A percentile compares a stretch with the other conserved stretches of the same genome.
These are phyloP conservation scores for Wickerhamomyces queroliae DNA, from an alignment of 805 yeast species.

Conservation along the genomic window DNA sequence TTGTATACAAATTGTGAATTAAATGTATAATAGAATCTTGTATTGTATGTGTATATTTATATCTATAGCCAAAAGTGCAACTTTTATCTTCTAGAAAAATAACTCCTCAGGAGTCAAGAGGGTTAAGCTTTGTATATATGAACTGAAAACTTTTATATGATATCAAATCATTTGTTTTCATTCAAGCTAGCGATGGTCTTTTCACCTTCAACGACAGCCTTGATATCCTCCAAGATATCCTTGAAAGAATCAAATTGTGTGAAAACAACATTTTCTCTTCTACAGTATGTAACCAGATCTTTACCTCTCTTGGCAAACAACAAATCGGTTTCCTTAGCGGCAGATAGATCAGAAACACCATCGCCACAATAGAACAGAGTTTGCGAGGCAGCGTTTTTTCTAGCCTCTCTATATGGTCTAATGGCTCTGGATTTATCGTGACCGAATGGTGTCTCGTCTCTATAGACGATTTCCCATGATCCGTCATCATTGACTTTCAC, in stretches of 20 bases:
- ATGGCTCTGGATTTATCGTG: constrained; percentile 92
- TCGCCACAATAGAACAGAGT: constrained; percentile 91
- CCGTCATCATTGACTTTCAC: constrained; percentile 51
- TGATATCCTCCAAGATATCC: constrained; percentile 64
- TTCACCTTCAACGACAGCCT: constrained; percentile 43
- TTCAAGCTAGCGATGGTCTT: constrained; percentile 28
- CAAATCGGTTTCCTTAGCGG: constrained; percentile 92
- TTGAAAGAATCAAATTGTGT: constrained; percentile 72
- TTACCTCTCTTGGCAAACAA: constrained; percentile 91
- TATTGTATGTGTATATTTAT: too few relatives aligned
- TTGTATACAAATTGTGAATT: too few relatives aligned
- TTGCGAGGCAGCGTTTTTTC: constrained; percentile 40
- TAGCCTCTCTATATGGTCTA: constrained; percentile 31
- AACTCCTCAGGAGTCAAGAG: too few relatives aligned
- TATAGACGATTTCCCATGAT: constrained; percentile 79
- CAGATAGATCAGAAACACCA: constrained; percentile 92
- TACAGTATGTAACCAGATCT: constrained; percentile 83
- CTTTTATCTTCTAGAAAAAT: too few relatives aligned
- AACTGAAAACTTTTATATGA: too few relatives aligned
- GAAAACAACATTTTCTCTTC: constrained; percentile 74
- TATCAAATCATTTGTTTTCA: constrained; percentile 19
- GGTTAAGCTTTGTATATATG: background rate
- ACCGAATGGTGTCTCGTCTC: constrained; percentile 85
- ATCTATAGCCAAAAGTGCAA: too few relatives aligned
- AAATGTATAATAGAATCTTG: background rate